phyloP scores from a whole-genome alignment of 495 filamentous ascomycete genomes.

The Jackrogersella minutella region DNA sequence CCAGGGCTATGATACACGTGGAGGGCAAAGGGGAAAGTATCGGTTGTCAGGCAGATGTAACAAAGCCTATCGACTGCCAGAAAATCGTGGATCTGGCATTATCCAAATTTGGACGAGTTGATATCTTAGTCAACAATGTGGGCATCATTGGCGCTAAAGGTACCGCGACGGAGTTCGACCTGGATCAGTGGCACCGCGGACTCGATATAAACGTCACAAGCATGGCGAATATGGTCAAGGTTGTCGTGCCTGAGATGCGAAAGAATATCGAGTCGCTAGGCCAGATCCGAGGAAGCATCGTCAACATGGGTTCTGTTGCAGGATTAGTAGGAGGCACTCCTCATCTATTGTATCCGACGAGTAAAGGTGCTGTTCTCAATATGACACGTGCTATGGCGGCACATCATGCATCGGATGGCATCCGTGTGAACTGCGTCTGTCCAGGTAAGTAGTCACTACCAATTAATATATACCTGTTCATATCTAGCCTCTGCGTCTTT shows the following conservation, averaged over 20 bases:
- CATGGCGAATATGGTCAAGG: slow-evolving; percentile 66
- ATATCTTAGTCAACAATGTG: slow-evolving; percentile 67
- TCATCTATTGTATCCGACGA: slow-evolving; percentile 67
- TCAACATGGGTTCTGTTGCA: slow-evolving; percentile 67
- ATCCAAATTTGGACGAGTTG: slow-evolving; percentile 55
- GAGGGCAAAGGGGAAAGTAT: slow-evolving; percentile 46
- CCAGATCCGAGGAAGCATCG: slow-evolving; percentile 54
- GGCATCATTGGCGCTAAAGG: slow-evolving; percentile 62
- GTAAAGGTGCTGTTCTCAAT: slow-evolving; percentile 66
- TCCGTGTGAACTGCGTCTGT: slow-evolving; percentile 67
- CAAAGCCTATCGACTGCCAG: slow-evolving; percentile 55
- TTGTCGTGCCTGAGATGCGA: slow-evolving; percentile 62
- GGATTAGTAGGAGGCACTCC: slow-evolving; percentile 66
- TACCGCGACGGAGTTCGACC: slow-evolving; percentile 63
- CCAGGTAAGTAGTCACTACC: slow-evolving; percentile 50
- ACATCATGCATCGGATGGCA: slow-evolving; percentile 61
- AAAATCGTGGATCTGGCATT: slow-evolving; percentile 51
- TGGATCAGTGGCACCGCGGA: slow-evolving; percentile 59
- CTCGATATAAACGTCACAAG: slow-evolving; percentile 66
- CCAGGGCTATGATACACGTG: slow-evolving; percentile 55
- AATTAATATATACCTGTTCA: not conserved
- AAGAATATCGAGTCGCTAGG: slow-evolving; percentile 49
- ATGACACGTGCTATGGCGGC: slow-evolving; percentile 68
- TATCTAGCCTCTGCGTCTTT: not conserved
- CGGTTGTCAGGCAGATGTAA: slow-evolving; percentile 59